Evolutionary conservation across 2,329 filamentous ascomycete species (phyloP).

Genomic region (Aspergillus sp.): DNA sequence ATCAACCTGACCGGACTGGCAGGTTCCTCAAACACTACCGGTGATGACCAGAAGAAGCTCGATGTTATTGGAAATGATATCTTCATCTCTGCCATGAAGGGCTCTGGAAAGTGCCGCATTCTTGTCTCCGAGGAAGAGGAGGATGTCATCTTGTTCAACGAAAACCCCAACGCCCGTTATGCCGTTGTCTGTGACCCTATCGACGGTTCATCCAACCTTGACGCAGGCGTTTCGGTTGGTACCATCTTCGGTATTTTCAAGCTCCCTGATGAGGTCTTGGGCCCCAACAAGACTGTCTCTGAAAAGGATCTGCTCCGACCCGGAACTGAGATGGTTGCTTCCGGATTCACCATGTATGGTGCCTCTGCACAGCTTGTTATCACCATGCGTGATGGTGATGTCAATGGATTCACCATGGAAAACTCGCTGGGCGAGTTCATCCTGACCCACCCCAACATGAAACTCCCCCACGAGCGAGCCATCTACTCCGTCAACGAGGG

Average conservation of each 20-base stretch:
- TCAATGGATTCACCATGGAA: conserved; percentile 98
- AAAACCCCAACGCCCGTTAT: conserved; percentile 72
- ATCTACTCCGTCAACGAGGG: conserved; percentile 99
- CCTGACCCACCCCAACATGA: conserved; percentile 92
- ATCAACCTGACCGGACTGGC: conserved; percentile 95
- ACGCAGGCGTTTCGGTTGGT: conserved; percentile 94
- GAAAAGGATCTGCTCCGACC: conserved; percentile 76
- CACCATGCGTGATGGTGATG: conserved; percentile 85
- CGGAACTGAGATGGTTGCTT: conserved; percentile 84
- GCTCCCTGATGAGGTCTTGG: conserved; percentile 62
- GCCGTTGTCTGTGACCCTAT: conserved; percentile 97
- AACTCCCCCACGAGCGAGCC: conserved; percentile 68
- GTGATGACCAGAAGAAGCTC: conserved; percentile 99
- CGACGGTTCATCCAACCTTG: conserved; percentile 94
- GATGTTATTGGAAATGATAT: conserved; percentile 98
- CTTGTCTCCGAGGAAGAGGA: conserved; percentile 99
- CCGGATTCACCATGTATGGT: conserved; percentile 99
- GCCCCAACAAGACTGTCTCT: conserved; percentile 52
- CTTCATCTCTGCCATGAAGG: conserved; percentile 92
- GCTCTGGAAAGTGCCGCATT: conserved; percentile 82
- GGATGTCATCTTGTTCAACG: conserved; percentile 78
- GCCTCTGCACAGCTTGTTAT: conserved; percentile 94
- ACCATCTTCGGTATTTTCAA: conserved; percentile 96
- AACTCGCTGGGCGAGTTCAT: conserved; percentile 98
- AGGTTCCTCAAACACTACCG: conserved; percentile 89